Evolutionary conservation across 495 filamentous ascomycete species (phyloP), one percentile per base, ranked within the genome.

Genomic region (Talaromyces adpressus): DNA sequence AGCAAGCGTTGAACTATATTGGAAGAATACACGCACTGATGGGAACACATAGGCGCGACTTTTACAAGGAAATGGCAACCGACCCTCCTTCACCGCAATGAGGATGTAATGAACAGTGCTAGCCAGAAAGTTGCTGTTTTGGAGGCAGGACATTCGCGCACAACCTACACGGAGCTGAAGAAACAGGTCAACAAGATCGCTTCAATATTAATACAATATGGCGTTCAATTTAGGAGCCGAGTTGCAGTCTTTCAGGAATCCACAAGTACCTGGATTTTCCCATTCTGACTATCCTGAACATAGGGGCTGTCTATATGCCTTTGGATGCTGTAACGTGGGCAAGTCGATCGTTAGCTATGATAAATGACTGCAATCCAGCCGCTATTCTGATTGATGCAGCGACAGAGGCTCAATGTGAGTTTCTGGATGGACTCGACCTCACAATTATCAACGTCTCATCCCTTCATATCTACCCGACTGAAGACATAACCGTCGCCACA

Each of bases 281-380:
- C 0, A 61, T 87, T 18, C 74, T 87, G 0, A 84, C 81, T 4
- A 79, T 87, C 52, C 53, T 80, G 64, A 71, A 75, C 0, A 22
- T 82, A 25, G 85, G 83, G 0, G 78, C 68, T 7, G 65, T 76
- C 1, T 87, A 85, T 59, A 66, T 86, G 2, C 85, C 85, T 0
- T 62, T 89, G 4, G 84, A 87, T 49, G 64, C 72, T 2, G 63
- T 72, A 3, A 74, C 69, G 16, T 63, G 73, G n/a, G 52, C 69
- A 1, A 25, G 64, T 12, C 75, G 78, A 2, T 72, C 78, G 1
- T 64, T 64, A 3, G 41, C 62, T 12, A 70, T 80, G 5, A 66
- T 68, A 4, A 51, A 66, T 6, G 69, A 70, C 18, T 68, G 64
- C 20, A 25, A 69, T 12, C 65, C 69, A 2, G 57, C 30, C 5